phyloP scores from a whole-genome alignment of 176 grass and related monocot species.

The Carex myosuroides region DNA sequence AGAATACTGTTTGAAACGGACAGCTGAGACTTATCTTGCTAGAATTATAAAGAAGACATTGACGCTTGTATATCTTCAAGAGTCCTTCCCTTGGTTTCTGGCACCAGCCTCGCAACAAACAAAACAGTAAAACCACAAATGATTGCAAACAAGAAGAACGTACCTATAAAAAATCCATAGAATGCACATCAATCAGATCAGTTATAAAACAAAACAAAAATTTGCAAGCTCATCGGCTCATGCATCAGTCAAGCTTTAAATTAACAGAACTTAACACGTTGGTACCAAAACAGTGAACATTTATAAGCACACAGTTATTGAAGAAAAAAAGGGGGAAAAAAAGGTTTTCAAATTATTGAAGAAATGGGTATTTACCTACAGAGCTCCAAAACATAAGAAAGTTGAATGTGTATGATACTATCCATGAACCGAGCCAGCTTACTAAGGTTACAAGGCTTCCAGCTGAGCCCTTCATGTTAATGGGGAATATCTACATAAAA shows the following conservation, averaged over 20 bases:
- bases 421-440: constrained; percentile 76
- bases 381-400: constrained; percentile 76
- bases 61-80: constrained; percentile 81
- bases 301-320: neutral
- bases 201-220: neutral
- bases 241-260: neutral
- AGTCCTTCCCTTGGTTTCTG: constrained; percentile 79
- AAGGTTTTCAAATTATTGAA: neutral
- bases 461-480: constrained; percentile 72
- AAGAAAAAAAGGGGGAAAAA: neutral
- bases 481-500: constrained; percentile 64
- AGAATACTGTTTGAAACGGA: neutral
- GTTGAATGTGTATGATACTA: constrained; percentile 66
- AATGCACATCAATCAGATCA: neutral
- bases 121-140: constrained; percentile 49
- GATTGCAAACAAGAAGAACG: constrained; percentile 69
- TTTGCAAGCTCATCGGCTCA: neutral
- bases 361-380: constrained; percentile 34
- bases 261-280: neutral
- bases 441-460: constrained; percentile 82
- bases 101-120: constrained; percentile 61
- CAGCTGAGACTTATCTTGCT: neutral
- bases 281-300: neutral
- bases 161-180: constrained; percentile 32
- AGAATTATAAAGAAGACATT: constrained; percentile 34